A percentile compares a stretch with the other conserved stretches of the same genome.
Evolutionary conservation across 306 rosid genomes (phyloP).

Genomic region (Lathyrus oleraceus): DNA sequence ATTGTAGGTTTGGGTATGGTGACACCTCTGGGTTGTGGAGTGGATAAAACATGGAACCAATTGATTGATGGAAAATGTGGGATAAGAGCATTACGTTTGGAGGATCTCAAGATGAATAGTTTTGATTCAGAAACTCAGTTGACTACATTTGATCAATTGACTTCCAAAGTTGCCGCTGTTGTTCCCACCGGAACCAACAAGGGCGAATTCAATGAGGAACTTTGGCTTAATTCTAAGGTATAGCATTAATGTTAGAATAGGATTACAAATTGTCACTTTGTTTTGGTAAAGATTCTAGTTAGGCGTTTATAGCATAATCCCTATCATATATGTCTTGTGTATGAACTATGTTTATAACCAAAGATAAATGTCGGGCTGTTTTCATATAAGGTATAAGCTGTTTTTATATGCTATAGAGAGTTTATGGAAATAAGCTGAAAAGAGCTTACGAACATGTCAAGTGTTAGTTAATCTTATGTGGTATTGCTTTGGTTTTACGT

Average conservation of each 20-base stretch:
- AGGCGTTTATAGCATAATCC: not conserved
- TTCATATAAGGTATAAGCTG: too few relatives aligned
- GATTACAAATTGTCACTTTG: not conserved
- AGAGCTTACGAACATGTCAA: not conserved
- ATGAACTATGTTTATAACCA: too few relatives aligned
- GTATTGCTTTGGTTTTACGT: conserved; percentile 26
- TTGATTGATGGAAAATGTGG: conserved; percentile 73
- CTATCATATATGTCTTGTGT: too few relatives aligned
- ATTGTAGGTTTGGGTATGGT: conserved; percentile 87
- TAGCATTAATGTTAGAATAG: not conserved
- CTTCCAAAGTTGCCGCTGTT: conserved; percentile 84
- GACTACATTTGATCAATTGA: conserved; percentile 66
- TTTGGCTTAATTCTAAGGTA: conserved; percentile 83
- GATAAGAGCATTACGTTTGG: conserved; percentile 57
- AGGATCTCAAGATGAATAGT: conserved; percentile 68
- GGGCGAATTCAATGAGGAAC: conserved; percentile 65
- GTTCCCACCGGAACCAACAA: conserved; percentile 69
- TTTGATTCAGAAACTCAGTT: conserved; percentile 68
- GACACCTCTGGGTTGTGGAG: conserved; percentile 95
- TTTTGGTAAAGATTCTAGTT: not conserved
- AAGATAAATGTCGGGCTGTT: too few relatives aligned
- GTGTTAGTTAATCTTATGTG: conserved; percentile 7
- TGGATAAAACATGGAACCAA: conserved; percentile 70
- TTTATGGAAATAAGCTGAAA: not conserved
- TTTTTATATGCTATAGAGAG: not conserved